phyloP scores from a whole-genome alignment of 768 basidiomycete species.

The Tephrocybe rancida region DNA sequence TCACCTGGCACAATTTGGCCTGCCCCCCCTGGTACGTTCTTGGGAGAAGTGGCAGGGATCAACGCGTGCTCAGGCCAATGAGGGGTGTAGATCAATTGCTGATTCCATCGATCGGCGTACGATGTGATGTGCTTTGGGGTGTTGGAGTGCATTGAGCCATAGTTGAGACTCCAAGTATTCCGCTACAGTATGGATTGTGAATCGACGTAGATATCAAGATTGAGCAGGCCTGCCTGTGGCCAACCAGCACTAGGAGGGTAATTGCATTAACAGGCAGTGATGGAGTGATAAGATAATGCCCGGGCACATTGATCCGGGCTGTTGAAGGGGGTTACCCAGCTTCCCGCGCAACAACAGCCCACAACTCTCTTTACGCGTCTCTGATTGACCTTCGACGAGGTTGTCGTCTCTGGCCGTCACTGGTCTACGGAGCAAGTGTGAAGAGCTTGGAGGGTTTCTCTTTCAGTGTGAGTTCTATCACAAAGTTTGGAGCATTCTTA shows the following conservation, averaged over 20 bases:
- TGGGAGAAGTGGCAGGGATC: constrained; percentile 12
- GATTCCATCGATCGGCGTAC: constrained; percentile 20
- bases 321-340: constrained; percentile 7
- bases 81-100: constrained; percentile 11
- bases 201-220: background rate
- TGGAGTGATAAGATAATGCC: constrained; percentile 22
- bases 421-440: constrained; percentile 15
- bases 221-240: background rate
- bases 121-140: constrained; percentile 8
- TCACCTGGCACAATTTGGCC: constrained; percentile 13
- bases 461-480: constrained; percentile 25
- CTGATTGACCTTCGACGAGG: constrained; percentile 15
- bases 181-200: background rate
- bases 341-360: constrained; percentile 19
- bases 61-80: constrained; percentile 11
- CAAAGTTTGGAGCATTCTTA: constrained; percentile 22
- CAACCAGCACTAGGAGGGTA: constrained; percentile 7
- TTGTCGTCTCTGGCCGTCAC: constrained; percentile 12
- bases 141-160: background rate
- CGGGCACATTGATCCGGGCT: constrained; percentile 22
- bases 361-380: constrained; percentile 19
- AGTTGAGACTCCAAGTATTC: constrained; percentile 4
- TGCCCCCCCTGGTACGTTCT: constrained; percentile 8
- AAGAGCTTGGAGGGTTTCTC: constrained; percentile 6
- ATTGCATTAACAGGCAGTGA: constrained; percentile 19